Percentiles rank a stretch among this genome's conserved stretches.
Evolutionary conservation across 257 asterid genomes (phyloP).

Genomic region (Nemophila menziesii): DNA sequence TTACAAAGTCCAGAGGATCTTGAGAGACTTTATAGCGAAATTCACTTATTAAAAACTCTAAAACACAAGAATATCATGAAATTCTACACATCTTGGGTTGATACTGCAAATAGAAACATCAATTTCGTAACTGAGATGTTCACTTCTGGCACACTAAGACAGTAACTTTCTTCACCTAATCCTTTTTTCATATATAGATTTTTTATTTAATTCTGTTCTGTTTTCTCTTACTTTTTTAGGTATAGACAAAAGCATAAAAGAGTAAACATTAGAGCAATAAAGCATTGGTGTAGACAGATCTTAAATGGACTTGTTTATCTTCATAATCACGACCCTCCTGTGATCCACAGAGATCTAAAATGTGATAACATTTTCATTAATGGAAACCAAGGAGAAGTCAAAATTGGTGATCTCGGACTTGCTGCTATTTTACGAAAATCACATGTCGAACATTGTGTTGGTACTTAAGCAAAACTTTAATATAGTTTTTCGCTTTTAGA

Average conservation of each 20-base stretch:
- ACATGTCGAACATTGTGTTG: constrained; percentile 45
- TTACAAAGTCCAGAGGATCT: constrained; percentile 44
- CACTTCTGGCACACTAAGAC: constrained; percentile 42
- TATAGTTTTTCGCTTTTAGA: neutral
- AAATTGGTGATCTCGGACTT: constrained; percentile 46
- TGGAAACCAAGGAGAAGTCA: constrained; percentile 50
- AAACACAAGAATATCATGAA: constrained; percentile 38
- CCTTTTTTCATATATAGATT: constrained; percentile 2
- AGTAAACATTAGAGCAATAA: constrained; percentile 44
- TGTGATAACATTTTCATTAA: constrained; percentile 44
- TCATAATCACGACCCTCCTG: constrained; percentile 45
- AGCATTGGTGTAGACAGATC: constrained; percentile 51
- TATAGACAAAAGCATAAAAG: constrained; percentile 38
- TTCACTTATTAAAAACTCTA: constrained; percentile 35
- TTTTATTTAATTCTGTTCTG: neutral
- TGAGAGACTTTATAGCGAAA: constrained; percentile 42
- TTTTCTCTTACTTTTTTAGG: constrained; percentile 10
- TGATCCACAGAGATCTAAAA: constrained; percentile 46
- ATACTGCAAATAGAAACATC: constrained; percentile 40
- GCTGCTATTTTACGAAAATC: constrained; percentile 43
- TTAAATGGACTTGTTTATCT: constrained; percentile 39
- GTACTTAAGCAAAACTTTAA: constrained; percentile 12
- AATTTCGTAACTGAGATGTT: constrained; percentile 49
- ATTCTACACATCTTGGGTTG: constrained; percentile 48
- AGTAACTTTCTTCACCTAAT: constrained; percentile 14